Evolutionary conservation across 768 basidiomycete species (phyloP).

Genomic region (Tricholoma sp.): DNA sequence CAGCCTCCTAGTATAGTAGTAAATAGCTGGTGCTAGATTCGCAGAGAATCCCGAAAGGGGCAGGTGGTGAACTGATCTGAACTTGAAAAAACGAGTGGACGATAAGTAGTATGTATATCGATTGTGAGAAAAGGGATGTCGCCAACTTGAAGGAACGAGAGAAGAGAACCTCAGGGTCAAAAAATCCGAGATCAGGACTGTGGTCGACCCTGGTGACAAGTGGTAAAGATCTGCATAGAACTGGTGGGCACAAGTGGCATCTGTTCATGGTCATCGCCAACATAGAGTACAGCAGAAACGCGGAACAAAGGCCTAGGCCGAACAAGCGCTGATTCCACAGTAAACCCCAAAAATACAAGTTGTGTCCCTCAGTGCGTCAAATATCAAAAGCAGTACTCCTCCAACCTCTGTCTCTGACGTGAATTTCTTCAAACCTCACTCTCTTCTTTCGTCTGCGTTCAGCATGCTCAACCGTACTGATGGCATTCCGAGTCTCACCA

Average conservation of each 20-base stretch:
- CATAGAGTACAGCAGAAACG: too few relatives aligned
- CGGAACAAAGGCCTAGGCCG: too few relatives aligned
- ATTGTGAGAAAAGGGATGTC: background rate
- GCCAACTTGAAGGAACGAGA: background rate
- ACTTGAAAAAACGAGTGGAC: background rate
- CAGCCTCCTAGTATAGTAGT: too few relatives aligned
- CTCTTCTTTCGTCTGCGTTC: slow-evolving; percentile 20
- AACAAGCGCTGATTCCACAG: too few relatives aligned
- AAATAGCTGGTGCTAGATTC: background rate
- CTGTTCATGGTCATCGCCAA: too few relatives aligned
- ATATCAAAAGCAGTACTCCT: slow-evolving; percentile 32
- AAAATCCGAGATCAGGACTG: too few relatives aligned
- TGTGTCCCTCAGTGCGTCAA: background rate
- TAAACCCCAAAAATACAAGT: too few relatives aligned
- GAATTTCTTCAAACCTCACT: slow-evolving; percentile 12
- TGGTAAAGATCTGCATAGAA: too few relatives aligned
- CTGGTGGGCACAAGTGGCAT: too few relatives aligned
- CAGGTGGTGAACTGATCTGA: background rate
- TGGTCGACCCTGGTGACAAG: too few relatives aligned
- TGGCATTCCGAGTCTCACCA: background rate
- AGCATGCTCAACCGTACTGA: slow-evolving; percentile 16
- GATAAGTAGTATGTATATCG: background rate
- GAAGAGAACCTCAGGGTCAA: background rate
- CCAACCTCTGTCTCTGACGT: slow-evolving; percentile 21
- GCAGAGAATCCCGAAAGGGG: background rate